Conservation (phyloP, 2,329 filamentous ascomycete genomes). For the Podosphaera leucotricha region DNA sequence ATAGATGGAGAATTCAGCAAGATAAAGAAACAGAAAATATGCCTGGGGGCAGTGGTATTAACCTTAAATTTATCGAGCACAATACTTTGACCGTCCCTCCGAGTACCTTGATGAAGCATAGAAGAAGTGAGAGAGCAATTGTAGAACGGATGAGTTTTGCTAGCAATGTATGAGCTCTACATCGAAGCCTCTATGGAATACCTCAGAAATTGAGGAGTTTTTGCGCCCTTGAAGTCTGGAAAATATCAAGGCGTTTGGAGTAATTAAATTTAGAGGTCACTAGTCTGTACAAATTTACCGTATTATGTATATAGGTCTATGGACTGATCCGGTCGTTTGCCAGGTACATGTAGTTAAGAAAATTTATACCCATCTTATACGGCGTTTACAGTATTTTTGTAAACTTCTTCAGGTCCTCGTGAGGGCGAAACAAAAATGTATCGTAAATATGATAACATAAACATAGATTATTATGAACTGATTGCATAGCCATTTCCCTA, state of each 20-base stretch:
- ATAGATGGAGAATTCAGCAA: neutral
- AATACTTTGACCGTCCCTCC: neutral
- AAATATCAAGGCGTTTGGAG: neutral
- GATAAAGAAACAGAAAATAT: neutral
- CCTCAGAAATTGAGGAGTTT: neutral
- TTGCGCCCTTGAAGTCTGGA: neutral
- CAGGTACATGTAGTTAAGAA: neutral
- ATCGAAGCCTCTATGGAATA: neutral
- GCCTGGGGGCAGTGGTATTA: neutral
- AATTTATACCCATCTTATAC: neutral
- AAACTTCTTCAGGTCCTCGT: too few species aligned
- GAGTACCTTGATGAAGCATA: neutral
- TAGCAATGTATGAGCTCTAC: neutral
- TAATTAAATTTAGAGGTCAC: too few species aligned
- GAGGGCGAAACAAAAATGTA: too few species aligned
- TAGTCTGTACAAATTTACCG: too few species aligned
- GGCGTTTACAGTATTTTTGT: too few species aligned
- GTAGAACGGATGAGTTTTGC: neutral
- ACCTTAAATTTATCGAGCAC: neutral
- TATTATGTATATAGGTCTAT: too few species aligned
- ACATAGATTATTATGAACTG: too few species aligned
- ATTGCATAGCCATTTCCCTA: too few species aligned
- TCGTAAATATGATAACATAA: too few species aligned
- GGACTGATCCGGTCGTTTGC: too few species aligned
- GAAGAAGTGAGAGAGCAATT: neutral